phyloP scores from a whole-genome alignment of 108 stramenopile genomes.

The Pseudonitzschia pungens region DNA sequence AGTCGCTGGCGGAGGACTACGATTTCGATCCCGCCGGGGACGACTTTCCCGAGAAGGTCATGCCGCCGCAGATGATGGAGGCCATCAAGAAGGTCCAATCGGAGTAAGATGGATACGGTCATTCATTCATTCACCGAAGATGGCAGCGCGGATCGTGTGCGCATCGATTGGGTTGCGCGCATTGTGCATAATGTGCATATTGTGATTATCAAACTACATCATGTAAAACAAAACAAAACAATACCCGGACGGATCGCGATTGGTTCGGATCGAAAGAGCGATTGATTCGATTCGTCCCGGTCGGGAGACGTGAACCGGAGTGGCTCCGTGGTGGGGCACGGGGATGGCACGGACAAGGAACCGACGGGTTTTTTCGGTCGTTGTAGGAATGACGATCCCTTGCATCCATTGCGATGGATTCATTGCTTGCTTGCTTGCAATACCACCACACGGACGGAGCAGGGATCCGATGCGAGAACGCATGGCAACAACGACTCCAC shows the following conservation, averaged over 20 bases:
- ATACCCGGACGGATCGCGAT: no score
- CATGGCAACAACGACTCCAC: background rate
- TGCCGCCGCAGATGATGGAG: constrained; percentile 28
- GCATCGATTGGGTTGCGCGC: no score
- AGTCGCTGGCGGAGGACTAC: constrained; percentile 50
- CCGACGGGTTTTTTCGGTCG: background rate
- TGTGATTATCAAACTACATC: no score
- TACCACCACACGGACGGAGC: background rate
- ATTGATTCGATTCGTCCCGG: no score
- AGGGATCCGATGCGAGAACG: background rate
- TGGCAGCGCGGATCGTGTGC: no score
- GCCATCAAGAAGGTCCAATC: constrained; percentile 22
- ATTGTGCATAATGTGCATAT: no score
- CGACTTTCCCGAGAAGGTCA: constrained; percentile 38
- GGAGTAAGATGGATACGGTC: no score
- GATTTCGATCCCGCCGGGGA: constrained; percentile 71
- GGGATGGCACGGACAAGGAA: background rate
- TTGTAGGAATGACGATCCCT: constrained; percentile 4
- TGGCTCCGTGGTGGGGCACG: no score
- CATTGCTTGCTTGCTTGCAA: background rate
- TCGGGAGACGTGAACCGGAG: no score
- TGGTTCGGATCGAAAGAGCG: no score
- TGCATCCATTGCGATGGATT: background rate
- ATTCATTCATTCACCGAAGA: no score
- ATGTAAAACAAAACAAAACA: no score